Percentiles rank a stretch among this genome's conserved stretches.
Evolutionary conservation across 257 asterid species (phyloP).

Genomic region (Paraleonurus japonicus): DNA sequence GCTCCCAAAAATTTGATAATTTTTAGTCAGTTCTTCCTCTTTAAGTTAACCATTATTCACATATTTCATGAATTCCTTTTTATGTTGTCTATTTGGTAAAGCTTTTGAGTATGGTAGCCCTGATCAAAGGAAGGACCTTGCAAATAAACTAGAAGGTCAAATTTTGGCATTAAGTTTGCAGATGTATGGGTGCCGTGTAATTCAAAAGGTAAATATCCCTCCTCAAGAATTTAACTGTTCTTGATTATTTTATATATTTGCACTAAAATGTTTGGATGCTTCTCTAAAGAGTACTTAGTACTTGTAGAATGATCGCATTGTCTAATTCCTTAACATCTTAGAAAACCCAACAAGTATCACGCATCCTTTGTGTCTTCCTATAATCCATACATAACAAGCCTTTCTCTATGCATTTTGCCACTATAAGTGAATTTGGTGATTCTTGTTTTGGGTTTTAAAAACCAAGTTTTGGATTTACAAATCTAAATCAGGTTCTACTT

Average conservation of each 20-base stretch:
- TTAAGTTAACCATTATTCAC: not conserved
- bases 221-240: not conserved
- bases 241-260: not conserved
- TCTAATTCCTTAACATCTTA: not conserved
- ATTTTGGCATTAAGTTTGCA: slow-evolving; percentile 54
- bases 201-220: slow-evolving; percentile 50
- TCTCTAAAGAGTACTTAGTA: not conserved
- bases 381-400: not conserved
- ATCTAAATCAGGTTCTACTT: too few relatives aligned
- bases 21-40: not conserved
- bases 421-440: not conserved
- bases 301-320: not conserved
- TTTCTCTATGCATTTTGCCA: too few relatives aligned
- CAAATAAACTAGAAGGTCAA: slow-evolving; percentile 50
- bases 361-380: not conserved
- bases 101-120: slow-evolving; percentile 59
- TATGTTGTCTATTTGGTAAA: slow-evolving; percentile 23
- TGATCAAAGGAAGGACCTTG: slow-evolving; percentile 49
- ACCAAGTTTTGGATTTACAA: not conserved
- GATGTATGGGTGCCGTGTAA: slow-evolving; percentile 73
- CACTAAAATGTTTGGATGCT: not conserved
- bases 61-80: not conserved
- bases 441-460: not conserved
- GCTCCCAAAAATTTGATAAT: not conserved
- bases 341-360: not conserved